Percentiles rank a stretch among this genome's conserved stretches.
Evolutionary conservation across 164 flowering plant genomes (phyloP).

Genomic region (Magnolia officinalis): DNA sequence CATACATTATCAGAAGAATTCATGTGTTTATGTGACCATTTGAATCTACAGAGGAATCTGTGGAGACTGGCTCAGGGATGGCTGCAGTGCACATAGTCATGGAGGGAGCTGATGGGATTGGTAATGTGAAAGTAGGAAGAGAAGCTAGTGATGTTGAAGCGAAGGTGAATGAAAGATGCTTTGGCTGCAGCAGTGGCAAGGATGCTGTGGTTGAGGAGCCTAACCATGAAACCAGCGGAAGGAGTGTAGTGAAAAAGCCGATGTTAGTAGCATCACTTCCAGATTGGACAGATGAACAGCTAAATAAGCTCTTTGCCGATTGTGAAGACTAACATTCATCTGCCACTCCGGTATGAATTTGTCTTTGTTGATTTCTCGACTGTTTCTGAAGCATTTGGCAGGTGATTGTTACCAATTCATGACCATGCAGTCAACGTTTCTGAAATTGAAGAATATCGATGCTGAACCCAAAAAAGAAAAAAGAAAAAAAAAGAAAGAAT

Average conservation of each 20-base stretch:
- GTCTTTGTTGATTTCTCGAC: background rate
- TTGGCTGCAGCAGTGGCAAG: constrained; percentile 8
- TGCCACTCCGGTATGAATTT: background rate
- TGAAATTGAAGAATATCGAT: too few relatives aligned
- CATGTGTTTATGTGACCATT: background rate
- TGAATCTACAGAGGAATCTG: constrained; percentile 13
- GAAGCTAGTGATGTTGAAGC: constrained; percentile 8
- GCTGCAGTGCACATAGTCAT: constrained; percentile 5
- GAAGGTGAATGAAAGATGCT: constrained; percentile 7
- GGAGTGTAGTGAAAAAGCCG: constrained; percentile 7
- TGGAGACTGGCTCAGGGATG: constrained; percentile 9
- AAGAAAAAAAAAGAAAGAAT: too few relatives aligned
- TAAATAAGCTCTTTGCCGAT: constrained; percentile 50
- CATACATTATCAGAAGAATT: background rate
- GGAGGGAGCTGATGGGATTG: constrained; percentile 21
- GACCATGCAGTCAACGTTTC: too few relatives aligned
- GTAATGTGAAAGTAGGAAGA: constrained; percentile 6
- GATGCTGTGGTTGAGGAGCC: constrained; percentile 8
- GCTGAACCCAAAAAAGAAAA: too few relatives aligned
- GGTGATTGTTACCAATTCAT: too few relatives aligned
- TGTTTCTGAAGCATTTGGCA: background rate
- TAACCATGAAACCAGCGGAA: constrained; percentile 13
- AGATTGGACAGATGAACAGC: constrained; percentile 78
- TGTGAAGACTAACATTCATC: constrained; percentile 23
- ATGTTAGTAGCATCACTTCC: constrained; percentile 32